These are phyloP conservation scores for Dactylellina sp. DNA, from an alignment of 2,329 filamentous ascomycete species.

Conservation along the genomic window DNA sequence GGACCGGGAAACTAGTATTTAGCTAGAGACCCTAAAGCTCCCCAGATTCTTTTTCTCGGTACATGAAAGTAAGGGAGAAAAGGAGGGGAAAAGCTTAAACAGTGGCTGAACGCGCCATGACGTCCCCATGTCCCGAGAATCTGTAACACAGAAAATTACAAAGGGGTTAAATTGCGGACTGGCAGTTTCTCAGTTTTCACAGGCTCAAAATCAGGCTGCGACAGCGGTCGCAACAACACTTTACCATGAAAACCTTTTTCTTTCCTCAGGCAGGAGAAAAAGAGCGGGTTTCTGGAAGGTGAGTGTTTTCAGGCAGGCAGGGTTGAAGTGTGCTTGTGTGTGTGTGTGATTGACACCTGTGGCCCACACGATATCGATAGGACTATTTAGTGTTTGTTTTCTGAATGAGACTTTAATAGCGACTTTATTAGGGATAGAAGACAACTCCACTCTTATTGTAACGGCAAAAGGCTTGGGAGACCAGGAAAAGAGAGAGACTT, in stretches of 20 bases:
- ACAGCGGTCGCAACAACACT: not conserved
- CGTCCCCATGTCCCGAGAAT: constrained; percentile 20
- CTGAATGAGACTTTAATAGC: not conserved
- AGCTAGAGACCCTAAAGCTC: not conserved
- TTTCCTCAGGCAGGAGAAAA: not conserved
- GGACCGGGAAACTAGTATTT: constrained; percentile 25
- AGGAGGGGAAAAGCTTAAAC: constrained; percentile 46
- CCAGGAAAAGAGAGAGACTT: not conserved
- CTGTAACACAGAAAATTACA: constrained; percentile 39
- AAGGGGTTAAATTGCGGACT: constrained; percentile 11
- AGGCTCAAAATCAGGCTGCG: not conserved
- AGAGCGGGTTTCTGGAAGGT: constrained; percentile 10
- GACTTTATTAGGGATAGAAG: too few relatives aligned
- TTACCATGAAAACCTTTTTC: not conserved
- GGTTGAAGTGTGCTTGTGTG: not conserved
- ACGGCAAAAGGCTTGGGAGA: not conserved
- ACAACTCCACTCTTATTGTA: not conserved
- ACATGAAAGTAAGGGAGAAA: constrained; percentile 30
- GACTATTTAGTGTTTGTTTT: not conserved
- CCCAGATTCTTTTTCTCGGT: constrained; percentile 39
- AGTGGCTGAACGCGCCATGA: constrained; percentile 41
- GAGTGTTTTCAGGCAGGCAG: not conserved
- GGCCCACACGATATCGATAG: constrained; percentile 2
- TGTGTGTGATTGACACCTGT: constrained; percentile 5
- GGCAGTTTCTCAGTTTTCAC: not conserved